Conservation (phyloP, 2,329 filamentous ascomycete genomes). For the Thielaviopsis musarum region DNA sequence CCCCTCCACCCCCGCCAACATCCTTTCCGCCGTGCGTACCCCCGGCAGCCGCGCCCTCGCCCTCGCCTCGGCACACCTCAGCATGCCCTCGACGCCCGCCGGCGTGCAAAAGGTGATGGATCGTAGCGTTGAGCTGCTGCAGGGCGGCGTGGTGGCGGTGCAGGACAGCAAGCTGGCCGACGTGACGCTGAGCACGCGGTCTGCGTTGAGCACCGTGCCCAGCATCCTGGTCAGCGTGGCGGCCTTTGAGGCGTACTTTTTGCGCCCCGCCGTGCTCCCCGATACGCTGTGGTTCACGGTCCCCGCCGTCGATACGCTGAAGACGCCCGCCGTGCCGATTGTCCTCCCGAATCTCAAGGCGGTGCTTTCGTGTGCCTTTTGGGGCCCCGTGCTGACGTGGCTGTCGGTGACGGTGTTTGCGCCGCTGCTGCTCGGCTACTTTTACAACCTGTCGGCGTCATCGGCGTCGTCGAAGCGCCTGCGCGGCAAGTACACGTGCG, state of each 20-base stretch:
- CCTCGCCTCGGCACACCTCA: constrained; percentile 40
- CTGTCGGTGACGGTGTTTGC: constrained; percentile 51
- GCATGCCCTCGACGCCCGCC: constrained; percentile 66
- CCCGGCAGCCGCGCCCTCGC: constrained; percentile 32
- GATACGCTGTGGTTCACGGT: constrained; percentile 57
- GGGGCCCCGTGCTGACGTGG: constrained; percentile 70
- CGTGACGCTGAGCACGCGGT: constrained; percentile 46
- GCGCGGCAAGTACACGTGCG: constrained; percentile 45
- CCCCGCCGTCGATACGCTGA: constrained; percentile 40
- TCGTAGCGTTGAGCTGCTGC: constrained; percentile 47
- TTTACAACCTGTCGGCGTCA: constrained; percentile 62
- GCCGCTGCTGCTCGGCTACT: constrained; percentile 62
- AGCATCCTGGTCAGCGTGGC: constrained; percentile 54
- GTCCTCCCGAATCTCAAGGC: constrained; percentile 67
- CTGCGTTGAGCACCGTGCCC: constrained; percentile 53
- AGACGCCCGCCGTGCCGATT: constrained; percentile 42
- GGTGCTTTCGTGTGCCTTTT: constrained; percentile 62
- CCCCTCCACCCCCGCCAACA: background rate
- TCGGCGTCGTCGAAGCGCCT: constrained; percentile 20
- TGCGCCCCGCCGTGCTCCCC: constrained; percentile 55
- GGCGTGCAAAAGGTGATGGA: constrained; percentile 64
- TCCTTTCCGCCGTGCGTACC: constrained; percentile 22
- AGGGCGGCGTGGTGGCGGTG: constrained; percentile 45
- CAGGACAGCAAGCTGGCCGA: constrained; percentile 50
- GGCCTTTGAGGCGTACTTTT: constrained; percentile 50